A percentile compares a stretch with the other conserved stretches of the same genome.
phyloP scores from a whole-genome alignment of 2,329 filamentous ascomycete species.

The Epichloe hybrida region DNA sequence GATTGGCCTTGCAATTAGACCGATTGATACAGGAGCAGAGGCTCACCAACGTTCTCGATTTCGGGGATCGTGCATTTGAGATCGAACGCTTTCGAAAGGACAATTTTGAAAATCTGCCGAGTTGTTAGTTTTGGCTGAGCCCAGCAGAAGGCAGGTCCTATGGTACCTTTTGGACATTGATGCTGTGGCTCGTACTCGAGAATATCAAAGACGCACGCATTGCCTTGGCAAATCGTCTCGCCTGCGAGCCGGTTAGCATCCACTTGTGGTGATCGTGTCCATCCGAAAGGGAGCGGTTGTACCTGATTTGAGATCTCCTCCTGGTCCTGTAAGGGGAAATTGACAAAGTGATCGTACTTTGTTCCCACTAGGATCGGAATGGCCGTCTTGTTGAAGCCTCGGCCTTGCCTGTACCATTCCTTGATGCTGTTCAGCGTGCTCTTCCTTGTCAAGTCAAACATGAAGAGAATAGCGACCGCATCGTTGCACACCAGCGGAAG shows the following conservation, averaged over 20 bases:
- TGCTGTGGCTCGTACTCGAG: slow-evolving; percentile 96
- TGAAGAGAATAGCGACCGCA: slow-evolving; percentile 95
- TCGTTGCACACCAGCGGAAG: slow-evolving; percentile 98
- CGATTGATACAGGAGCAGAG: slow-evolving; percentile 78
- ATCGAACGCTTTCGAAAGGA: slow-evolving; percentile 95
- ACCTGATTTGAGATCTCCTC: slow-evolving; percentile 97
- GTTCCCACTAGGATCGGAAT: slow-evolving; percentile 95
- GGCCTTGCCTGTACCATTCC: slow-evolving; percentile 96
- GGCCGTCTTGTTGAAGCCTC: slow-evolving; percentile 99
- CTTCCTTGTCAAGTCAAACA: slow-evolving; percentile 97
- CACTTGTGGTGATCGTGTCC: background rate
- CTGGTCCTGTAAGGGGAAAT: slow-evolving; percentile 92
- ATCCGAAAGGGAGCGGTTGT: slow-evolving; percentile 5
- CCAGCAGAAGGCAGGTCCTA: background rate
- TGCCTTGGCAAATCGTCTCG: slow-evolving; percentile 88
- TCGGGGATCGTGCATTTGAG: slow-evolving; percentile 98
- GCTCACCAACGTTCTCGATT: slow-evolving; percentile 96
- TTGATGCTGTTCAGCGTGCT: slow-evolving; percentile 98
- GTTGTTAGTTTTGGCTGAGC: slow-evolving; percentile 1
- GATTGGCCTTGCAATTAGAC: slow-evolving; percentile 15
- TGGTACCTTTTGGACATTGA: slow-evolving; percentile 90
- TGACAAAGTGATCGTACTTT: slow-evolving; percentile 99
- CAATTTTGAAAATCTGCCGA: slow-evolving; percentile 93
- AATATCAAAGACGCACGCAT: slow-evolving; percentile 98
- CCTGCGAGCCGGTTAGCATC: slow-evolving; percentile 34